Percentiles rank a stretch among this genome's conserved stretches.
These are phyloP conservation scores for Penicillium soppii DNA, from an alignment of 495 filamentous ascomycete genomes.

Conservation along the genomic window DNA sequence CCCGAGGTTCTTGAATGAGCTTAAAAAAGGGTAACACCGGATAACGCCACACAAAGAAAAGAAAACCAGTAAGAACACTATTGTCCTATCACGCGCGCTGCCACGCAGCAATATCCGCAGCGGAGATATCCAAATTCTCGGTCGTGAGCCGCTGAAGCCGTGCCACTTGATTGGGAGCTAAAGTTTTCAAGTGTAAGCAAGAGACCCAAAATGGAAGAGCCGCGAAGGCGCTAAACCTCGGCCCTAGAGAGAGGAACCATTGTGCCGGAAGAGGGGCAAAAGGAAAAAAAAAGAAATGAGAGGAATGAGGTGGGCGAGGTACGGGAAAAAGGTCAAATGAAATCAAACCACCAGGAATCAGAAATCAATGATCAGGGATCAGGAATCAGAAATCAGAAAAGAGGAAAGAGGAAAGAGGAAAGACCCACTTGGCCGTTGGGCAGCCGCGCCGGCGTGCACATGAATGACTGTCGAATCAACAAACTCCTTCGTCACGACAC, in stretches of 20 bases:
- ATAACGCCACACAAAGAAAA: slow-evolving; percentile 16
- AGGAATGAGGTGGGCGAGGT: too few species aligned
- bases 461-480: slow-evolving; percentile 36
- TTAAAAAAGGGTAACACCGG: slow-evolving; percentile 3
- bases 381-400: background rate
- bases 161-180: slow-evolving; percentile 30
- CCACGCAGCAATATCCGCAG: slow-evolving; percentile 35
- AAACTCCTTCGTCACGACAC: slow-evolving; percentile 33
- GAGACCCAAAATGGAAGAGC: slow-evolving; percentile 7
- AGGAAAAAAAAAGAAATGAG: background rate
- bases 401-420: background rate
- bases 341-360: too few species aligned
- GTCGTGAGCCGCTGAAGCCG: slow-evolving; percentile 31
- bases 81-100: slow-evolving; percentile 25
- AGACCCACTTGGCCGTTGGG: slow-evolving; percentile 38
- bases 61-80: background rate
- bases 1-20: background rate
- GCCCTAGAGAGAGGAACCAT: background rate
- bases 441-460: slow-evolving; percentile 29
- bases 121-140: slow-evolving; percentile 40
- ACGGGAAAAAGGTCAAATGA: too few species aligned
- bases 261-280: background rate
- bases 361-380: too few species aligned
- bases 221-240: background rate
- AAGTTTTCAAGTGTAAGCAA: slow-evolving; percentile 14